Conservation (phyloP, 1,284 basidiomycete genomes). For the Marasmius tenuissimus region DNA sequence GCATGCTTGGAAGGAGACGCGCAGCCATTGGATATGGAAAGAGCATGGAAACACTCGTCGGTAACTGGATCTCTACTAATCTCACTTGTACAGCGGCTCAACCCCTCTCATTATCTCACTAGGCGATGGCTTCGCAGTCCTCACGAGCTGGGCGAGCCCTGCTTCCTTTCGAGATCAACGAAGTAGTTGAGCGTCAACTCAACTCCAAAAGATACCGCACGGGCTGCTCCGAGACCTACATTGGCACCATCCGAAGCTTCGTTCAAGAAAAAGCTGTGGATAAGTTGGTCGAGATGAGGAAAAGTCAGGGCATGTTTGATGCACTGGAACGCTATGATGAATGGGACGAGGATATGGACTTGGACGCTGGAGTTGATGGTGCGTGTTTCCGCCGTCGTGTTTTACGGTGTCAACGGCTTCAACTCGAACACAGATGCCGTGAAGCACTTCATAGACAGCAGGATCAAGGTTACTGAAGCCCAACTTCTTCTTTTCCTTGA, state of each 20-base stretch:
- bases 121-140: conserved; percentile 64
- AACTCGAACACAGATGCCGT: conserved; percentile 47
- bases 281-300: conserved; percentile 70
- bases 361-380: conserved; percentile 77
- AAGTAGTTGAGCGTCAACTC: conserved; percentile 71
- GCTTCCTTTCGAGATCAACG: conserved; percentile 86
- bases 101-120: neutral
- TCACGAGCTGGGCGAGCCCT: conserved; percentile 52
- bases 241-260: conserved; percentile 77
- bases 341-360: conserved; percentile 78
- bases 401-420: neutral
- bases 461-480: conserved; percentile 83
- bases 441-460: conserved; percentile 82
- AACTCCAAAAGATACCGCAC: conserved; percentile 59
- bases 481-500: conserved; percentile 84
- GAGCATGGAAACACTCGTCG: conserved; percentile 87
- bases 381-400: conserved; percentile 20
- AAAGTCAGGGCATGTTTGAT: conserved; percentile 82
- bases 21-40: conserved; percentile 86
- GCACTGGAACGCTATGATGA: conserved; percentile 75
- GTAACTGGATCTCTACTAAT: conserved; percentile 43
- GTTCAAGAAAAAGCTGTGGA: conserved; percentile 70
- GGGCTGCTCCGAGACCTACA: conserved; percentile 78
- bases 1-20: conserved; percentile 94
- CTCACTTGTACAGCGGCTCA: neutral